Base-by-base conservation (phyloP, 1,139 yeast genomes). In the Scheffersomyces segobiensis region DNA sequence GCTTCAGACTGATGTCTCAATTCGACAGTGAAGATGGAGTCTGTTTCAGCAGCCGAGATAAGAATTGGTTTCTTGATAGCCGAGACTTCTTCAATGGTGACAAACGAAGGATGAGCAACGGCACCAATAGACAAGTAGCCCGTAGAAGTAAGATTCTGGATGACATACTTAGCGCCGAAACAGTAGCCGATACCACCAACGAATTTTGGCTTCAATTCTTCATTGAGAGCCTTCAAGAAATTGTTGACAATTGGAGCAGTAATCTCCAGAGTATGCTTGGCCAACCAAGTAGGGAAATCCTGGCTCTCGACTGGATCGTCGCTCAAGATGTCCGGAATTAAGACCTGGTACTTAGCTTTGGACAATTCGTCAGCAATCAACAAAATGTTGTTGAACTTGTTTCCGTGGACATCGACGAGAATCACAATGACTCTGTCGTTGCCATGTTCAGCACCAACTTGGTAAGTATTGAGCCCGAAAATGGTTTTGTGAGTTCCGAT, bases 101-200 rank as follows among this genome's bases (percentile, higher is more conserved):
- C 87, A 60, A 87, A 80, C 1, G 96, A 87, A 14, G 97, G 97
- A 72, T 93, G 97, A 17, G 93, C 95, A 59, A 84, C 71, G 10
- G 93, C 96, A 64, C 84, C 92, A 46, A 81, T 89, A 60, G 86
- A 82, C 39, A 85, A 71, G 26, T 73, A 64, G 22, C 87, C 88
- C 26, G 69, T 76, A 19, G 73, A 71, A 1, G 83, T 74, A 55
- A 88, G 74, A 58, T 87, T 81, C 59, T 82, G 85, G 54, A 88
- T 68, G 39, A 82, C 86, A 63, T 77, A 87, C 71, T 87, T 88
- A 55, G 93, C 97, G 67, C 97, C 97, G 65, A 81, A 92, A 76
- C 97, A 93, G 79, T 91, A 87, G 20, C 97, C 97, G 57, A 89
- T 75, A 20, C 86, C 85, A 55, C 81, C 87, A 32, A 88, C 61